Percentiles rank a stretch among this genome's conserved stretches.
Evolutionary conservation across 2,329 filamentous ascomycete genomes (phyloP).

Genomic region (Cercospora canescens): DNA sequence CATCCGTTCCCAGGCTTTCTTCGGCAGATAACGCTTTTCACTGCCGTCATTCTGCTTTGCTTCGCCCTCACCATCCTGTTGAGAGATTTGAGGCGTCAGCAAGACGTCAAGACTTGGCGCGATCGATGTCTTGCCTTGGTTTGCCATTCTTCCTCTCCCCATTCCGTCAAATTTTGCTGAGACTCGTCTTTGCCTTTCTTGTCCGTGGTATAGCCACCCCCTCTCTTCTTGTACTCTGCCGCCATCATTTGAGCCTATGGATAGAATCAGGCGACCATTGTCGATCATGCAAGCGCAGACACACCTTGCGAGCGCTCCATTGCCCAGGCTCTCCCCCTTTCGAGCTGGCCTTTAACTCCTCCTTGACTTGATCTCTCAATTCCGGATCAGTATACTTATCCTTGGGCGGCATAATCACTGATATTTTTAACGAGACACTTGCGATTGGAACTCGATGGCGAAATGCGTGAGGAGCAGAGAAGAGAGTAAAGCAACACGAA

Average conservation of each 20-base stretch:
- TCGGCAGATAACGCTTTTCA: constrained; percentile 48
- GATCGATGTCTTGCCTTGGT: constrained; percentile 36
- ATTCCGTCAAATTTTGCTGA: constrained; percentile 47
- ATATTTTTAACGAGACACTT: neutral
- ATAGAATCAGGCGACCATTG: neutral
- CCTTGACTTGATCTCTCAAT: constrained; percentile 48
- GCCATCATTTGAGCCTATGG: constrained; percentile 49
- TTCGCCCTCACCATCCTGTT: constrained; percentile 42
- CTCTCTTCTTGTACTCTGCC: constrained; percentile 49
- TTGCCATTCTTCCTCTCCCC: constrained; percentile 53
- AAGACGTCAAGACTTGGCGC: constrained; percentile 18
- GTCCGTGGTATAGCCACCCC: constrained; percentile 48
- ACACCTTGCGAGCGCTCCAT: constrained; percentile 50
- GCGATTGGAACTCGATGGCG: neutral
- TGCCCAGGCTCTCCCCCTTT: constrained; percentile 52
- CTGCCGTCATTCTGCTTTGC: constrained; percentile 48
- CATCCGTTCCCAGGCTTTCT: constrained; percentile 52
- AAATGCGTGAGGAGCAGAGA: neutral
- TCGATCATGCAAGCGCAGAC: neutral
- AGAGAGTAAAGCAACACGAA: no score
- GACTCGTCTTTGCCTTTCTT: constrained; percentile 46
- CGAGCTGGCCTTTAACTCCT: constrained; percentile 47
- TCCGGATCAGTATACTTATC: constrained; percentile 52
- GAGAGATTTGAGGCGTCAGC: constrained; percentile 49
- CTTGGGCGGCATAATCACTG: constrained; percentile 43